Conservation (phyloP, 78 protist genomes). For the Pigoraptor vietnamica region DNA sequence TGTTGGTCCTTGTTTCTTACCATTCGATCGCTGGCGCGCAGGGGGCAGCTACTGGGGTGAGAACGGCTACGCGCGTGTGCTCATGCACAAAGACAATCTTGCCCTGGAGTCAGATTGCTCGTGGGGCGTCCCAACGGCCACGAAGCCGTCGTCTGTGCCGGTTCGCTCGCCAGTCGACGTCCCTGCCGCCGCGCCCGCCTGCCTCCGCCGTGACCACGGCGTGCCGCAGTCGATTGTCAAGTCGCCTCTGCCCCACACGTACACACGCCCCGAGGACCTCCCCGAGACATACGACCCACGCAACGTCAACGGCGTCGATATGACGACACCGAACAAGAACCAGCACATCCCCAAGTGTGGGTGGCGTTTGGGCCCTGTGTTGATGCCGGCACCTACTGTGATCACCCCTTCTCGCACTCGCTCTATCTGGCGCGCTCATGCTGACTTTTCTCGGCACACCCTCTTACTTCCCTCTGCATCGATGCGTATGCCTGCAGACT, state of each 20-base stretch:
- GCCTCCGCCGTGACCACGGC: not conserved
- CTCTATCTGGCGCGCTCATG: no score
- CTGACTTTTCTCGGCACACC: no score
- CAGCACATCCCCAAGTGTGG: constrained; percentile 84
- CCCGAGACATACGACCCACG: constrained; percentile 30
- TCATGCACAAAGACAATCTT: constrained; percentile 30
- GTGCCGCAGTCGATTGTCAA: not conserved
- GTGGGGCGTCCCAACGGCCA: constrained; percentile 21
- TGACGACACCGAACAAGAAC: constrained; percentile 45
- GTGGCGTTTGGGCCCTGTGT: no score
- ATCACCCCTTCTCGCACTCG: no score
- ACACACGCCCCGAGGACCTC: constrained; percentile 11
- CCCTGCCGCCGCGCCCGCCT: not conserved
- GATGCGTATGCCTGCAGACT: no score
- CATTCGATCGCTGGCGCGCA: not conserved
- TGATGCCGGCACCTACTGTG: no score
- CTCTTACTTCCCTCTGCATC: no score
- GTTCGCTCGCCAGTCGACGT: not conserved
- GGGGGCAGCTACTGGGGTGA: constrained; percentile 62
- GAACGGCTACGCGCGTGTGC: constrained; percentile 50
- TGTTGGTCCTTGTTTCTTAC: not conserved
- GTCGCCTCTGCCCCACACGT: constrained; percentile 6
- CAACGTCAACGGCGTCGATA: constrained; percentile 47
- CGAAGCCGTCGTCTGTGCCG: not conserved
- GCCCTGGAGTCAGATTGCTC: constrained; percentile 36